These are phyloP conservation scores for Penstemon eatonii DNA, from an alignment of 257 asterid genomes.

Conservation along the genomic window DNA sequence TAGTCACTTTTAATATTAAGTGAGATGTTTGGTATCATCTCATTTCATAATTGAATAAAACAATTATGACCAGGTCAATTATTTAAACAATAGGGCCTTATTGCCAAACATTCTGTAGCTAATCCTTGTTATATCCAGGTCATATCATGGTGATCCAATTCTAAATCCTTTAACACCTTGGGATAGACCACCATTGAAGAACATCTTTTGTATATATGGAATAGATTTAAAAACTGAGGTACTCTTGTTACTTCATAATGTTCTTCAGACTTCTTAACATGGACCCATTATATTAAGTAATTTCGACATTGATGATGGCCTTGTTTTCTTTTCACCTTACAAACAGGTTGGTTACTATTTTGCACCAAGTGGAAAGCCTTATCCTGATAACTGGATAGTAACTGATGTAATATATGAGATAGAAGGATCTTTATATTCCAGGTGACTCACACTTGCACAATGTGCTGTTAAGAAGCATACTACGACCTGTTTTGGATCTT, in stretches of 20 bases:
- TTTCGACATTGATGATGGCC: conserved; percentile 26
- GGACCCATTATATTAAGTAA: conserved; percentile 13
- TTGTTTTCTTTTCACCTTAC: conserved; percentile 32
- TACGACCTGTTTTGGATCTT: conserved; percentile 4
- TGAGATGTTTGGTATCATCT: conserved; percentile 12
- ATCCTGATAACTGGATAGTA: conserved; percentile 98
- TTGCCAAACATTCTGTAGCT: conserved; percentile 23
- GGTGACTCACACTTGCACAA: conserved; percentile 48
- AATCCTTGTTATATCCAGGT: conserved; percentile 52
- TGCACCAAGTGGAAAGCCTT: conserved; percentile 99
- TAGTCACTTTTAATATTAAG: conserved; percentile 8
- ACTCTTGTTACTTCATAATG: conserved; percentile 30
- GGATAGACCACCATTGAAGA: conserved; percentile 99
- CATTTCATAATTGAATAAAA: conserved; percentile 16
- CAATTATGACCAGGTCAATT: conserved; percentile 9
- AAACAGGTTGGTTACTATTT: conserved; percentile 93
- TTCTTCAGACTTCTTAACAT: conserved; percentile 20
- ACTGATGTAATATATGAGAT: conserved; percentile 86
- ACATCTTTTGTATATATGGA: conserved; percentile 94
- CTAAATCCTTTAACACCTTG: conserved; percentile 97
- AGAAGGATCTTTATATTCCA: conserved; percentile 86
- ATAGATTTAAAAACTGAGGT: conserved; percentile 92
- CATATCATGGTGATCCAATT: conserved; percentile 90
- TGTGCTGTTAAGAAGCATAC: conserved; percentile 23
- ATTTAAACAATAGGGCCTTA: conserved; percentile 1